A percentile compares a stretch with the other conserved stretches of the same genome.
phyloP scores from a whole-genome alignment of 352 stramenopile genomes.

The Plasmopara viticola region DNA sequence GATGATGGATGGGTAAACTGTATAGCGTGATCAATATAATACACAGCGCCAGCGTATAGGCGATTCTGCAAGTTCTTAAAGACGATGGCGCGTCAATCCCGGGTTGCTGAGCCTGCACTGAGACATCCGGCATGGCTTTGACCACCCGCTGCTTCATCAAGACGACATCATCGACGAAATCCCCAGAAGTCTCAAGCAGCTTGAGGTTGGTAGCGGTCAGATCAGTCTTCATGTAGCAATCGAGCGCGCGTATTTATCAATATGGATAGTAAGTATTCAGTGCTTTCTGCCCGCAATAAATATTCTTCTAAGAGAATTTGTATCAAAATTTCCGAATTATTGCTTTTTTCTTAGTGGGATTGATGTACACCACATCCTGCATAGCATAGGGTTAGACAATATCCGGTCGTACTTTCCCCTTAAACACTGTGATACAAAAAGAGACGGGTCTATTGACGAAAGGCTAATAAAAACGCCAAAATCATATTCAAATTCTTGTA shows the following conservation, averaged over 20 bases:
- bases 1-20: conserved; percentile 38
- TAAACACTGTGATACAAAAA: too few species aligned
- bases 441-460: too few species aligned
- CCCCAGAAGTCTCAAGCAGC: conserved; percentile 10
- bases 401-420: too few species aligned
- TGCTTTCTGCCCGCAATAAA: too few species aligned
- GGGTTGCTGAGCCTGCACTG: conserved; percentile 8
- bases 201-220: conserved; percentile 6
- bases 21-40: conserved; percentile 66
- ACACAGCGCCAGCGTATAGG: conserved; percentile 39
- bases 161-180: conserved; percentile 16
- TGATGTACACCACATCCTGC: too few species aligned
- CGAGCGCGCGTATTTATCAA: not conserved
- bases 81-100: conserved; percentile 8
- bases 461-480: too few species aligned
- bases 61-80: conserved; percentile 11
- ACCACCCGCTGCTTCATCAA: conserved; percentile 10
- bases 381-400: too few species aligned
- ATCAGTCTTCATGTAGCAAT: conserved; percentile 17
- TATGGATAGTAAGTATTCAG: conserved; percentile 1
- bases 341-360: too few species aligned
- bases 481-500: too few species aligned
- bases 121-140: conserved; percentile 6
- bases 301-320: too few species aligned
- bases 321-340: too few species aligned